Evolutionary conservation across 2,329 filamentous ascomycete species (phyloP), one percentile per base, ranked within the genome.

Genomic region (Exophiala sp.): DNA sequence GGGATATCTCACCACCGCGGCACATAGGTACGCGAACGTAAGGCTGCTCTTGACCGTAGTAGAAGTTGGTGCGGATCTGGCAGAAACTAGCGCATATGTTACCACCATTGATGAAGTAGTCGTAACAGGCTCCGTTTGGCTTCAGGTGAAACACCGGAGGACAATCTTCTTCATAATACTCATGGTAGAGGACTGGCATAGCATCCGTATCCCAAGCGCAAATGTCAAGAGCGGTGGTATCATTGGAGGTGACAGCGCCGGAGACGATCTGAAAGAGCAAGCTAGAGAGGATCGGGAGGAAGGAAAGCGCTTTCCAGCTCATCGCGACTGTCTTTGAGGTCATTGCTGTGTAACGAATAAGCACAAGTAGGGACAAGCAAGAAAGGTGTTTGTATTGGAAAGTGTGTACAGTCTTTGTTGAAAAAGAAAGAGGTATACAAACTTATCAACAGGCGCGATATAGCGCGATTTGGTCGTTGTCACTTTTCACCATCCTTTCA

Each of bases 41-140:
- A 2, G 47, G 52, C 24, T 50, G 34, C 41, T 54, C 52, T 35
- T 46, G 34, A 6, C 46, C 52, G 33, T 50, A 40, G 41, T 9
- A 40, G 24, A 54, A 54, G 12, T 12, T 50, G 18, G 41, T 54
- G 12, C 35, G 41, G 12, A 54, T 42, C n/a, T 54, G 20, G 21
- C 52, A 54, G 47, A 46, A 54, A 35, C 46, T 48, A 24, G 39
- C 32, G 18, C 52, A 54, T 43, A 29, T 29, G 5, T 2, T n/a
- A n/a, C 18, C 29, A 14, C 8, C 14, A 16, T 10, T 21, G 6
- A 20, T 24, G 12, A 35, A 11, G 12, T 47, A 3, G n/a, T 47
- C 42, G 18, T 47, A 11, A 39, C 45, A 49, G 2, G 35, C 24
- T 6, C 24, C n/a, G 14, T 35, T 12, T 8, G 18, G 18, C 14